Conservation (phyloP, 1,284 basidiomycete species). For the Apiotrichum montevideense region DNA sequence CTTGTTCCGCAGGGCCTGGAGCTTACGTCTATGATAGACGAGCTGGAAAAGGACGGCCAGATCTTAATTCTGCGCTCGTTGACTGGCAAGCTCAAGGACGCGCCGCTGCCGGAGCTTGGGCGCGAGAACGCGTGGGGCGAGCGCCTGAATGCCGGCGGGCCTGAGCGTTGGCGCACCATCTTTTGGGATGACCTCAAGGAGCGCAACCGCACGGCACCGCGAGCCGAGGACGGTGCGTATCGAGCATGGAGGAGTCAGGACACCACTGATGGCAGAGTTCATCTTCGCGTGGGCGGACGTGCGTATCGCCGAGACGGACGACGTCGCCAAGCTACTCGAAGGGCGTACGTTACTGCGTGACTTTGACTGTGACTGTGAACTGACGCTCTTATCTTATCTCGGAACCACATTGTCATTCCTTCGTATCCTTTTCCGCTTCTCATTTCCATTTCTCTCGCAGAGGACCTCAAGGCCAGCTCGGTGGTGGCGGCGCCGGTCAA, state of each 20-base stretch:
- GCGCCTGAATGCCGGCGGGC: constrained; percentile 30
- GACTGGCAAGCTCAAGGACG: constrained; percentile 31
- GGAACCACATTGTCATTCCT: neutral
- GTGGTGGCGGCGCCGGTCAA: constrained; percentile 30
- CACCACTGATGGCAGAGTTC: constrained; percentile 26
- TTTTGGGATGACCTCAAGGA: constrained; percentile 44
- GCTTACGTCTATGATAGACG: constrained; percentile 19
- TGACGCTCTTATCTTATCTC: neutral
- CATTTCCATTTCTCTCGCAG: constrained; percentile 10
- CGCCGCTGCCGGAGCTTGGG: constrained; percentile 37
- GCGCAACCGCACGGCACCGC: constrained; percentile 30
- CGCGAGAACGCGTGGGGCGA: constrained; percentile 36
- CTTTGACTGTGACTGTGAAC: no score
- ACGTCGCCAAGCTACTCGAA: constrained; percentile 40
- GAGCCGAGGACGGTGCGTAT: constrained; percentile 40
- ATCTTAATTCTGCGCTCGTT: constrained; percentile 41
- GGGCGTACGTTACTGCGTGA: constrained; percentile 24
- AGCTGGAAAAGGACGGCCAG: constrained; percentile 33
- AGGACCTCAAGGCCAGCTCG: constrained; percentile 35
- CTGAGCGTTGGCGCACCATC: constrained; percentile 34
- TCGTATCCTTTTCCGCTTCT: neutral
- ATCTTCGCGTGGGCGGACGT: constrained; percentile 43
- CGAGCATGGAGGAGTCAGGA: neutral
- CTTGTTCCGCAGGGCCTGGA: constrained; percentile 25
- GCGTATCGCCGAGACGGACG: constrained; percentile 38